Base-by-base conservation (phyloP, 305 asterid species). In the Plantago rigida region DNA sequence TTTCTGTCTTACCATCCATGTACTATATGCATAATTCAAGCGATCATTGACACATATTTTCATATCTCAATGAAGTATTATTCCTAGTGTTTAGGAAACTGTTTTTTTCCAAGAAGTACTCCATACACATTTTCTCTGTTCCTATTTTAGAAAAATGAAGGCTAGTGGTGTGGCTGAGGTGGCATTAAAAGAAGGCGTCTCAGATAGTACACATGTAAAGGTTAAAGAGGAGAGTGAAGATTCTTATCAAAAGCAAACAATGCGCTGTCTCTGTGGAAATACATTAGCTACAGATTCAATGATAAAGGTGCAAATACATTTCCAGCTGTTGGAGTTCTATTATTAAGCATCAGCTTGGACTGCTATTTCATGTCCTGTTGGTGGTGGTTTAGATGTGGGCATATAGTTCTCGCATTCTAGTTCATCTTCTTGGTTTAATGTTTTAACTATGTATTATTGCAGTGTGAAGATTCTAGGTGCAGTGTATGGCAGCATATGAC, bases 381-480 rank as follows among this genome's bases (percentile, higher is more conserved):
- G 48, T 51, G 65, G 15, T 15, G 59, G 36, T 63, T 47, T 50
- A 39, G 13, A 19, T 67, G 56, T 45, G 59, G 62, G 57, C 44
- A 46, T 64, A 64, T 22, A 47, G 11, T 24, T 59, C 52, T 47
- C 51, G 39, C 36, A 54, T 64, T 66, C 45, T 28, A 13, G 24
- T 13, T 1, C 47, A 56, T 12, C 31, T 44, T 47, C 53, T 41
- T 57, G 15, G 15, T 52, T 26, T 51, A 68, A 64, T 61, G 13
- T 53, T 52, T 63, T 51, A 50, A 14, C 49, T 54, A 51, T 28
- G 26, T 53, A 46, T 68, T 72, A 65, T 34, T 81, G 82, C 94
- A 93, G 99, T 93, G 99, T 78, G 96, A 89, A 80, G 96, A 89
- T 73, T 76, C 82, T 50, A 82, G 67, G 73, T 93, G 99, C 69